A percentile compares a stretch with the other conserved stretches of the same genome.
These are phyloP conservation scores for Trichoderma gracile DNA, from an alignment of 2,329 filamentous ascomycete genomes.

Conservation along the genomic window DNA sequence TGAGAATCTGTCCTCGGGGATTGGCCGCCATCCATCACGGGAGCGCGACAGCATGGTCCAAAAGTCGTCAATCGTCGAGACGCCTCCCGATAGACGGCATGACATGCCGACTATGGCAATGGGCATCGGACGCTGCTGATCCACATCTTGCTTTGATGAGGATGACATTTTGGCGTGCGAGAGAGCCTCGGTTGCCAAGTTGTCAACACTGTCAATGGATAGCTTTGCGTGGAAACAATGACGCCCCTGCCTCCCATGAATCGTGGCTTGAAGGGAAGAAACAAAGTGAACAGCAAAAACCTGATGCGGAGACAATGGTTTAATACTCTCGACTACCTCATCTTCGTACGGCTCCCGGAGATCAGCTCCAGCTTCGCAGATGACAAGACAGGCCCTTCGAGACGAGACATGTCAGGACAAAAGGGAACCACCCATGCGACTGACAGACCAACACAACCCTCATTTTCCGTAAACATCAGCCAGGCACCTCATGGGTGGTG, in stretches of 20 bases:
- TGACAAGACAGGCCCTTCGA: background rate
- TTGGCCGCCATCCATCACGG: constrained; percentile 44
- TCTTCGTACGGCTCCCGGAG: background rate
- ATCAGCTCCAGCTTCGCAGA: no score
- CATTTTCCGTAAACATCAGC: background rate
- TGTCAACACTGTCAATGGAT: background rate
- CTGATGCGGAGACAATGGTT: background rate
- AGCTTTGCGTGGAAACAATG: background rate
- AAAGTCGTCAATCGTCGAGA: constrained; percentile 45
- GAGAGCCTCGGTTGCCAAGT: background rate
- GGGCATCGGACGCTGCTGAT: constrained; percentile 32
- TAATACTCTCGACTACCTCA: background rate
- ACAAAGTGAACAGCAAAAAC: background rate
- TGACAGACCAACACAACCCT: background rate
- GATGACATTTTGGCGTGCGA: constrained; percentile 16
- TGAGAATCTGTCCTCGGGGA: constrained; percentile 51
- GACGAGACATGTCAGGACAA: background rate
- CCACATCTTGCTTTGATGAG: constrained; percentile 2
- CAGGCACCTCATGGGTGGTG: background rate
- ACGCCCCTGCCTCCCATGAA: background rate
- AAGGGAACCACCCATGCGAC: background rate
- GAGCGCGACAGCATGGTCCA: constrained; percentile 47
- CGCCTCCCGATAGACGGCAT: constrained; percentile 48
- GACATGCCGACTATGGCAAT: constrained; percentile 52
- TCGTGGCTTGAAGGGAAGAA: background rate